Conservation (phyloP, 139 green algal species). For the Monoraphidium neglectum region DNA sequence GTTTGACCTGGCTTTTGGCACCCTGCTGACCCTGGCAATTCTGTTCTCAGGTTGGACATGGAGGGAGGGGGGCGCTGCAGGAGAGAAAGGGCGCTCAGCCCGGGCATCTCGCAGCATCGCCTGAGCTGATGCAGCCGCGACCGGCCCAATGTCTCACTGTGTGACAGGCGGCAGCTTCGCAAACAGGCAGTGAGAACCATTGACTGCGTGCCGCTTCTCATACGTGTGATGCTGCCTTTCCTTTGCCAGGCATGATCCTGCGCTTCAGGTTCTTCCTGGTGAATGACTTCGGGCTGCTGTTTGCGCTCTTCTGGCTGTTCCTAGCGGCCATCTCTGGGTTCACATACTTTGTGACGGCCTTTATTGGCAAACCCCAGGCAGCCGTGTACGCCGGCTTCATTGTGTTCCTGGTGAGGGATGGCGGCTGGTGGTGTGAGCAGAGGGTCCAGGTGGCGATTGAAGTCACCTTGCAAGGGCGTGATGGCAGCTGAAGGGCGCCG, state of each 20-base stretch:
- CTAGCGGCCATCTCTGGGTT: slow-evolving; percentile 73
- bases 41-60: too few species aligned
- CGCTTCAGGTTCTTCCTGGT: slow-evolving; percentile 73
- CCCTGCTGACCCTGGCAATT: slow-evolving; percentile 65
- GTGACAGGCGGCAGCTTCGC: too few species aligned
- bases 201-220: too few species aligned
- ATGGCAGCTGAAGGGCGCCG: background rate
- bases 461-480: too few species aligned
- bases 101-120: too few species aligned
- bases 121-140: too few species aligned
- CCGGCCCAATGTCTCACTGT: too few species aligned
- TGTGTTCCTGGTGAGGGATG: slow-evolving; percentile 63
- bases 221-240: too few species aligned
- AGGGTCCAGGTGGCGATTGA: too few species aligned
- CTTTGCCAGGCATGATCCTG: slow-evolving; percentile 32
- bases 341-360: slow-evolving; percentile 74
- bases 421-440: background rate
- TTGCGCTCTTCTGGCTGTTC: slow-evolving; percentile 94
- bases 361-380: slow-evolving; percentile 65
- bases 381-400: slow-evolving; percentile 86
- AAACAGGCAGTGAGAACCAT: too few species aligned
- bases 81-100: too few species aligned
- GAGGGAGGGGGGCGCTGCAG: too few species aligned
- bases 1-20: slow-evolving; percentile 50
- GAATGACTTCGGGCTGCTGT: slow-evolving; percentile 81